phyloP scores from a whole-genome alignment of 2,329 filamentous ascomycete species.

The Fusarium secorum region DNA sequence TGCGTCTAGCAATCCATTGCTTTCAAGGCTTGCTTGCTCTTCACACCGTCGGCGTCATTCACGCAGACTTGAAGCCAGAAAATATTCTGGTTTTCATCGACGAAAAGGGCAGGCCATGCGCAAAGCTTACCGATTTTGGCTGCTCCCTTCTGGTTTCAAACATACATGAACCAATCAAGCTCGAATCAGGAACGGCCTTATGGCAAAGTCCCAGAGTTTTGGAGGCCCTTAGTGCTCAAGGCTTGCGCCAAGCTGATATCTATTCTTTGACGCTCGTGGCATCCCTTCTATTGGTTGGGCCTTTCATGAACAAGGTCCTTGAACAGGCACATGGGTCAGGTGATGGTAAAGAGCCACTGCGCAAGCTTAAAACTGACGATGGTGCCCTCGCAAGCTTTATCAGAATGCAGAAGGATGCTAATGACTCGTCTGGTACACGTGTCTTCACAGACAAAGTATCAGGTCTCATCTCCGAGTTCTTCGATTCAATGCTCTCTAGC shows the following conservation, averaged over 20 bases:
- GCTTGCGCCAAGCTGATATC: neutral
- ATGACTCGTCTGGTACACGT: fast-evolving
- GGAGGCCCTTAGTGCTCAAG: neutral
- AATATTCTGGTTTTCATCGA: neutral
- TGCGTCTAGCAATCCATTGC: neutral
- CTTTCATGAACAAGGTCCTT: neutral
- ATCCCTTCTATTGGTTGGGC: neutral
- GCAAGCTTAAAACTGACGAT: neutral
- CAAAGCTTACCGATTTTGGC: neutral
- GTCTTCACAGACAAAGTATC: neutral
- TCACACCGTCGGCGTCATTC: neutral
- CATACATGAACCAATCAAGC: neutral
- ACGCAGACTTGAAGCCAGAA: neutral
- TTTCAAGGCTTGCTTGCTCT: neutral
- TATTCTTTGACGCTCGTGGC: neutral
- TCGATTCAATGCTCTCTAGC: neutral
- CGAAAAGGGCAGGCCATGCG: neutral
- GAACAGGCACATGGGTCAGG: fast-evolving
- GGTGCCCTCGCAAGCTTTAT: neutral
- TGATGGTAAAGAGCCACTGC: fast-evolving
- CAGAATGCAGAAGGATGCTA: neutral
- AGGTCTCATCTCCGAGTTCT: neutral
- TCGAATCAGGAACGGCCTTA: neutral
- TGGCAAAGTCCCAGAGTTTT: neutral
- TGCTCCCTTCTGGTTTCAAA: neutral